Conservation (phyloP, 805 yeast species). For the Zygosaccharomyces siamensis region DNA sequence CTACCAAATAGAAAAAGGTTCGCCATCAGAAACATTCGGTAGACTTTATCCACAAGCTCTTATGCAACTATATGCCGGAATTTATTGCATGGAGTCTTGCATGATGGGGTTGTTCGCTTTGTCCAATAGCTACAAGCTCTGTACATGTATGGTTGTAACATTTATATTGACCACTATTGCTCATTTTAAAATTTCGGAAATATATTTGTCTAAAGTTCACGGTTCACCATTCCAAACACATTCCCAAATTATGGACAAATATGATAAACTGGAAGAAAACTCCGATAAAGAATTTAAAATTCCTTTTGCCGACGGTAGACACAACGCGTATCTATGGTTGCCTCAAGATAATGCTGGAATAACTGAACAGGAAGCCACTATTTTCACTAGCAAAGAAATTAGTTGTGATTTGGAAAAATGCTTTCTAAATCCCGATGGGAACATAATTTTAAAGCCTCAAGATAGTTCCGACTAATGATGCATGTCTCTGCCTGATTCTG, state of each 20-base stretch:
- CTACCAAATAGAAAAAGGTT: constrained; percentile 48
- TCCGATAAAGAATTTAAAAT: constrained; percentile 6
- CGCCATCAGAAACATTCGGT: constrained; percentile 63
- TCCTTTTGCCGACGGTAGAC: constrained; percentile 15
- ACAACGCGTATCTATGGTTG: constrained; percentile 36
- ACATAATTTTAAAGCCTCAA: constrained; percentile 10
- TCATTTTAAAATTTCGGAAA: constrained; percentile 46
- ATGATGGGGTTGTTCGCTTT: constrained; percentile 70
- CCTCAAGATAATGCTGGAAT: constrained; percentile 40
- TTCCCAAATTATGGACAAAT: constrained; percentile 4
- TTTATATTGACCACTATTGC: constrained; percentile 51
- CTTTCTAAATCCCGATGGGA: constrained; percentile 16
- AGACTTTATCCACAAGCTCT: constrained; percentile 68
- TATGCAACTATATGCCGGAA: constrained; percentile 71
- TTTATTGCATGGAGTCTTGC: constrained; percentile 76
- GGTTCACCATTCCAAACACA: constrained; percentile 5
- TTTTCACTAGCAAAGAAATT: constrained; percentile 16
- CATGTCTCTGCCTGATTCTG: constrained; percentile 4
- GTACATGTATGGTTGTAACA: constrained; percentile 45
- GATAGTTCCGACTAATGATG: not conserved
- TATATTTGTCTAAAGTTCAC: constrained; percentile 14
- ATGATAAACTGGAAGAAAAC: constrained; percentile 1
- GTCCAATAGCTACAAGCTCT: constrained; percentile 45
- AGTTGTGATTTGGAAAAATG: constrained; percentile 11
- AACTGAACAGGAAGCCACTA: constrained; percentile 23